Evolutionary conservation across 208 protist species (phyloP), one percentile per base, ranked within the genome.

Genomic region (Acanthamoeba healyi): DNA sequence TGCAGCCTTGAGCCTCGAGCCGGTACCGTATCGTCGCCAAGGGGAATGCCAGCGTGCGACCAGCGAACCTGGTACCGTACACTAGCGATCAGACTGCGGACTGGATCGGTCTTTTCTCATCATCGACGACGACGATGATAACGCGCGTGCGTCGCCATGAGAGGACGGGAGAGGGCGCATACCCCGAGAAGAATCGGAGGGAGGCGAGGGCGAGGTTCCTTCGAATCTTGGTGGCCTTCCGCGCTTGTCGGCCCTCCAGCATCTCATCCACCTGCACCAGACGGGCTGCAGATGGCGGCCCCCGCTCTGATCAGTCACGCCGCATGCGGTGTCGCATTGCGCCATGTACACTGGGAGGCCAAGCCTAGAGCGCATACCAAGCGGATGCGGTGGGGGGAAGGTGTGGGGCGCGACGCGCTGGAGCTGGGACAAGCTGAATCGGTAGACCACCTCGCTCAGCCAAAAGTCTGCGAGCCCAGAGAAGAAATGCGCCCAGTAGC

Each of bases 371-470:
- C 22, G 10, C 22, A 22, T 61, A 26, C 54, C 54, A 0, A 26
- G 22, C 22, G 54, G 54, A 1, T 26, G 54, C 7, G 61, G 61
- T 6, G 29, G 61, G 15, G 61, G 61, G 61, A 67, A 67, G n/a
- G 12, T 9, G n/a, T 12, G 0, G n/a, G 61, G 61, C 1, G 12
- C 9, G 17, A 3, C 7, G 61, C n/a, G 24, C n/a, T 67, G 61
- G 61, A 67, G 29, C n/a, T 9, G 61, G n/a, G 61, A 29, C 61
- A 67, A 29, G 61, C 6, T 29, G n/a, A 15, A 9, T 32, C 24
- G n/a, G 61, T 67, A 67, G 61, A 67, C 61, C n/a, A 67, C 7
- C 61, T 67, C 61, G 61, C 61, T 36, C 61, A 67, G 61, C 61
- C 61, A 67, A 36, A 22, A 67, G 61, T 67, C 61, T 24, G 61